These are phyloP conservation scores for Ajuga chamaepitys DNA, from an alignment of 257 asterid genomes.

Conservation along the genomic window DNA sequence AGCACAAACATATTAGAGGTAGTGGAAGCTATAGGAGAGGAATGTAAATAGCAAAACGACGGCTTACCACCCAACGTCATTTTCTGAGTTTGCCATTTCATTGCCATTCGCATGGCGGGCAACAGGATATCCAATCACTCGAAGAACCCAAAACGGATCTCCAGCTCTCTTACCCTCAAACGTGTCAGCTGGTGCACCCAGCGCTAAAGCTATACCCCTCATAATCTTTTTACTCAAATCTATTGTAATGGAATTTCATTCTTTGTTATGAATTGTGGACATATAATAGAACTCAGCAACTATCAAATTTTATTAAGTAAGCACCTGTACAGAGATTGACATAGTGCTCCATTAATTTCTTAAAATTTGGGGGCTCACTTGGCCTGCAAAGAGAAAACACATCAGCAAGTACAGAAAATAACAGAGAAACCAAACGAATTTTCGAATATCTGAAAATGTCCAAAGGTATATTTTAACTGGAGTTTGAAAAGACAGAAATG, in stretches of 20 bases:
- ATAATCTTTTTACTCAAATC: slow-evolving; percentile 79
- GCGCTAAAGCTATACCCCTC: slow-evolving; percentile 84
- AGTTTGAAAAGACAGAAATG: neutral
- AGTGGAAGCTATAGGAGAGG: neutral
- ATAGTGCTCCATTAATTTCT: slow-evolving; percentile 62
- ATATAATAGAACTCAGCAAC: neutral
- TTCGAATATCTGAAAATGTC: neutral
- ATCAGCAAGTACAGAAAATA: slow-evolving; percentile 6
- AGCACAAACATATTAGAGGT: slow-evolving; percentile 18
- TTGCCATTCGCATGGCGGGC: slow-evolving; percentile 25
- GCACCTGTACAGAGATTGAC: slow-evolving; percentile 75
- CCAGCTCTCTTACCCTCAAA: slow-evolving; percentile 77
- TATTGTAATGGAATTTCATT: slow-evolving; percentile 17
- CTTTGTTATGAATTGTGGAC: neutral
- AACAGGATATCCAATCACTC: slow-evolving; percentile 88
- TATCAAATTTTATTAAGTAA: neutral
- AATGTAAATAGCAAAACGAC: neutral
- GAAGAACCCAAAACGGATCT: slow-evolving; percentile 93
- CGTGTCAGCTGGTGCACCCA: slow-evolving; percentile 53
- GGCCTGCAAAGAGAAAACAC: slow-evolving; percentile 52
- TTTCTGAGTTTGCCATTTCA: slow-evolving; percentile 23
- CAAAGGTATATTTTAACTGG: neutral
- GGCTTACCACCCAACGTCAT: slow-evolving; percentile 69
- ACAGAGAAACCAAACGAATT: neutral
- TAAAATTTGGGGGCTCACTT: slow-evolving; percentile 51